A percentile compares a stretch with the other conserved stretches of the same genome.
Evolutionary conservation across 345 rosid species (phyloP).

Genomic region (Physaria fendleri): DNA sequence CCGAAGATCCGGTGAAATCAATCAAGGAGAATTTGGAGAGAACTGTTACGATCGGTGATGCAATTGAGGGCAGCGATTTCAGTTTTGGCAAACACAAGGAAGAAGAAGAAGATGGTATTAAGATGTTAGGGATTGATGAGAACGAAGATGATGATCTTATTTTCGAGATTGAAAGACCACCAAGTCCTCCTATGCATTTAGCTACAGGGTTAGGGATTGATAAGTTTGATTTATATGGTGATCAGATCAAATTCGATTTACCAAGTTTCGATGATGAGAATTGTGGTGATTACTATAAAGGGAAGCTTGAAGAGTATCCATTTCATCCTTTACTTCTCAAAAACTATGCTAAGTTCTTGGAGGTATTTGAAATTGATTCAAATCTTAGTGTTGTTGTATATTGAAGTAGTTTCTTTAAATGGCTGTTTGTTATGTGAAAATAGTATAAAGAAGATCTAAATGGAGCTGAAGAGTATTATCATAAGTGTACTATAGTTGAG

Average conservation of each 20-base stretch:
- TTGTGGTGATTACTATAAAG: constrained; percentile 46
- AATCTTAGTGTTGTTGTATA: neutral
- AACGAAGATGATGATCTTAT: neutral
- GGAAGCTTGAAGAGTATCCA: constrained; percentile 63
- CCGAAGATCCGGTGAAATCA: constrained; percentile 9
- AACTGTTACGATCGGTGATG: constrained; percentile 42
- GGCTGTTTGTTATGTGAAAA: neutral
- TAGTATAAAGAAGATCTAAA: constrained; percentile 67
- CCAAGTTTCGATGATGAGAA: constrained; percentile 35
- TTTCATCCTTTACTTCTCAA: constrained; percentile 62
- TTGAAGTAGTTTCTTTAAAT: neutral
- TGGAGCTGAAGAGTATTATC: constrained; percentile 70
- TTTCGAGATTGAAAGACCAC: constrained; percentile 35
- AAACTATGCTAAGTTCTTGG: constrained; percentile 66
- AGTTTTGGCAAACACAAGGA: constrained; percentile 35
- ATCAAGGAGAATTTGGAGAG: constrained; percentile 28
- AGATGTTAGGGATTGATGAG: neutral
- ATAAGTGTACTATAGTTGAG: constrained; percentile 52
- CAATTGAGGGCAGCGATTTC: constrained; percentile 42
- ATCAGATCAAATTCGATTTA: constrained; percentile 27
- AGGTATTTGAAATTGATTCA: constrained; percentile 33
- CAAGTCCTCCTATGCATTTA: constrained; percentile 62
- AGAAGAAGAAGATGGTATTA: neutral
- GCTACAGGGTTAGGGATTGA: constrained; percentile 63
- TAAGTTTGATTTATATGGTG: constrained; percentile 28